Evolutionary conservation across 768 basidiomycete species (phyloP), one percentile per base, ranked within the genome.

Genomic region (Solioccasus polychromus): DNA sequence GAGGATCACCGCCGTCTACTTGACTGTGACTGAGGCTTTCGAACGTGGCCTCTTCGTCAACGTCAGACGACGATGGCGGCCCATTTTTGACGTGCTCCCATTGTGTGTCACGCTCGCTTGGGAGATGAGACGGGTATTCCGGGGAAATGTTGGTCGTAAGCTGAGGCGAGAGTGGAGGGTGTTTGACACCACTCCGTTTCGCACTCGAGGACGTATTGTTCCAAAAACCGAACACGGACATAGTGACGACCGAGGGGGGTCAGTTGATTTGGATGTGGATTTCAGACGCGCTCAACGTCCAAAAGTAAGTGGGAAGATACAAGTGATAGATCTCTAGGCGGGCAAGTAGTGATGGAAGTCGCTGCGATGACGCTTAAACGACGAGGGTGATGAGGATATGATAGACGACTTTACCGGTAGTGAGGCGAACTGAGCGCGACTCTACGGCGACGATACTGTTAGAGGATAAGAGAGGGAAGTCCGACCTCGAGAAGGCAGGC

Each of bases 1-100:
- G 30, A 11, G 8, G 30, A 31, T 15, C 11, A 15, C 35, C 26
- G 3, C 17, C 19, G 12, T 56, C 60, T 12, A 57, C 48, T 26
- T 57, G 61, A 35, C 58, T 63, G n/a, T 47, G 48, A 6, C 48
- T 51, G 26, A 62, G 39, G n/a, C 34, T 47, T 41, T 60, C 60
- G 5, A 49, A 45, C 7, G 46, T 19, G 8, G 39, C 25, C 5
- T 51, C 54, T 12, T 61, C 60, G 23, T 60, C 60, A 14, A 14
- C 19, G 7, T 54, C 55, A 14, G 42, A 39, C 26, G 59, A 57
- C 18, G 51, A 22, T 1, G 54, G 46, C 14, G 60, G 30, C 1
- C 45, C 57, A 3, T 10, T 22, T 17, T 48, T 52, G 39, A 62
- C 34, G 28, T 61, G 48, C 19, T 61, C 60, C 59, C 59, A 62